These are phyloP conservation scores for Drechslerella coelobrocha DNA, from an alignment of 2,329 filamentous ascomycete species.

Conservation along the genomic window DNA sequence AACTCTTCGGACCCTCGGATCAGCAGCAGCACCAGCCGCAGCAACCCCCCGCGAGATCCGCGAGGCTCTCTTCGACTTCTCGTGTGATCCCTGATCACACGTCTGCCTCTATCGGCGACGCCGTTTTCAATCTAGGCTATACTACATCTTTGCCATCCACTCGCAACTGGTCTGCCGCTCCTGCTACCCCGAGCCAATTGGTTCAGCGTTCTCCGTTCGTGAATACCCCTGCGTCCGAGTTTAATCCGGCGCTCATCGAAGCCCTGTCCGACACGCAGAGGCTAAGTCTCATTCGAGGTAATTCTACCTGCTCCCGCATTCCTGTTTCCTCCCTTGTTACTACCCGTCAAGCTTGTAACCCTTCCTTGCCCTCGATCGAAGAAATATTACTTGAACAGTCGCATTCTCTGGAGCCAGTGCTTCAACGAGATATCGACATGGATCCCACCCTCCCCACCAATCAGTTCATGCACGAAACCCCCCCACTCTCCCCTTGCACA, in stretches of 20 bases:
- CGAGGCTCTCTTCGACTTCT: constrained; percentile 26
- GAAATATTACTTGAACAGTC: neutral
- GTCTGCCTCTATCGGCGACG: constrained; percentile 18
- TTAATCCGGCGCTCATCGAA: constrained; percentile 46
- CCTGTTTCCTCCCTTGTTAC: constrained; percentile 1
- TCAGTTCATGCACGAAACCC: neutral
- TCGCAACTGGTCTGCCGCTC: constrained; percentile 29
- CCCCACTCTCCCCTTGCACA: neutral
- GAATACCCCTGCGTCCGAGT: constrained; percentile 22
- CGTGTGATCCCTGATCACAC: constrained; percentile 31
- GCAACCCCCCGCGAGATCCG: constrained; percentile 5
- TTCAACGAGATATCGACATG: constrained; percentile 47
- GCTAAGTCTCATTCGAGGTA: constrained; percentile 42
- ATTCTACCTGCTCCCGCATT: constrained; percentile 6
- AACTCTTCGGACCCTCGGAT: constrained; percentile 47
- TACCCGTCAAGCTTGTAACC: neutral
- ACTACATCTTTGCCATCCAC: constrained; percentile 38
- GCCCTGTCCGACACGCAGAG: constrained; percentile 40
- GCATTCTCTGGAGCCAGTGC: constrained; percentile 29
- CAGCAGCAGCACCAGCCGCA: neutral
- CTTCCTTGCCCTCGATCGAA: constrained; percentile 12
- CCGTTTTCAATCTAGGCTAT: constrained; percentile 50
- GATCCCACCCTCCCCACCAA: constrained; percentile 12
- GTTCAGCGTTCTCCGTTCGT: constrained; percentile 46
- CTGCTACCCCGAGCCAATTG: constrained; percentile 16